Base-by-base conservation (phyloP, 2,329 filamentous ascomycete genomes). In the Beauveria caledonica region DNA sequence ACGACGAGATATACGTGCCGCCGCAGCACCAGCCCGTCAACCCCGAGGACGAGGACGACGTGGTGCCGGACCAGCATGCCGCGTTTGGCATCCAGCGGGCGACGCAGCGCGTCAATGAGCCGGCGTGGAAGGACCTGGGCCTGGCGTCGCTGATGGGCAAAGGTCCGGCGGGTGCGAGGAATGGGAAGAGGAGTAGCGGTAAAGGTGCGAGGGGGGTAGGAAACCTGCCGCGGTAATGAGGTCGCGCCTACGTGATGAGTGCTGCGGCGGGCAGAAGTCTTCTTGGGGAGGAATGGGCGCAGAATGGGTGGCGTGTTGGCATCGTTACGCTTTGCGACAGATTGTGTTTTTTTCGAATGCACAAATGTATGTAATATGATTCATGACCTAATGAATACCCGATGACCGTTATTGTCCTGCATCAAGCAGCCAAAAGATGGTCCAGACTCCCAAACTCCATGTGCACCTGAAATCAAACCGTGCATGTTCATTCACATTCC, bases 21-120 rank as follows among this genome's bases (percentile, higher is more conserved):
- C 85, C 85, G 8, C 84, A 90, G 63, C 85, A 92, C 70, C 89
- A 91, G 71, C 90, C 90, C 45, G 80, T 92, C 69, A 93, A 94
- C 71, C 90, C 90, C 0, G 90, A 94, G 73, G 90, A 94, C 71
- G 89, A 94, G 74, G 90, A 94, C 69, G 90, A 94, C 69, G 88
- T 94, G 4, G 90, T 94, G 5, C 90, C 90, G 0, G 89, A 94
- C 72, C 90, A 94, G 75, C 90, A 94, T 70, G 90, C 90, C 13
- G 90, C 90, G 0, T 94, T 94, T 71, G 90, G 90, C 44, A 94
- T 95, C 67, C 86, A 90, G 72, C 83, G 88, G 66, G 90, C 90
- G 10, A 92, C 89, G 17, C 87, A 91, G 74, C 82, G 82, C 64
- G 80, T 78, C 66, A 82, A 81, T 67, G 88, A 92, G 74, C 80